Percentiles rank a stretch among this genome's conserved stretches.
These are phyloP conservation scores for Trichosporon sp. DNA, from an alignment of 1,284 basidiomycete genomes.

Conservation along the genomic window DNA sequence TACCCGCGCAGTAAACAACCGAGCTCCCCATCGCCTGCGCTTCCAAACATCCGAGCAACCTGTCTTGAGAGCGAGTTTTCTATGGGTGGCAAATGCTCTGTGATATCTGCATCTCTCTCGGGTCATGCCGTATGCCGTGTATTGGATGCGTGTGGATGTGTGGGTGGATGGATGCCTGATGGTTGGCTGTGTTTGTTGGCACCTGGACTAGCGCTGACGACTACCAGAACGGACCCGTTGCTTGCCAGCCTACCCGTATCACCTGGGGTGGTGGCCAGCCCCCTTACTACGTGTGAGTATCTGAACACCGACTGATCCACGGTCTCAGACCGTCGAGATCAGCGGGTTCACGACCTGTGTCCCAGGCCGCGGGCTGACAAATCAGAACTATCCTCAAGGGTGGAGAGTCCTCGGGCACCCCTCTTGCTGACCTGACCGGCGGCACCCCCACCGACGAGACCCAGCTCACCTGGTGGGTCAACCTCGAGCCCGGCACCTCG, in stretches of 20 bases:
- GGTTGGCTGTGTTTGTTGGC: neutral
- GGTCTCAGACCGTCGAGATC: neutral
- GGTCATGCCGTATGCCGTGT: neutral
- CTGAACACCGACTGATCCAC: neutral
- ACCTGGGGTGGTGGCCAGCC: slow-evolving; percentile 58
- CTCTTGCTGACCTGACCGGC: slow-evolving; percentile 53
- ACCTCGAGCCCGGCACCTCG: slow-evolving; percentile 54
- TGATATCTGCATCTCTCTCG: neutral
- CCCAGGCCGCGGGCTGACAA: neutral
- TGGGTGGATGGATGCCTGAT: neutral
- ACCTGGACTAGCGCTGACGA: slow-evolving; percentile 14
- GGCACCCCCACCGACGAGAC: slow-evolving; percentile 40
- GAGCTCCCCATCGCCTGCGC: neutral
- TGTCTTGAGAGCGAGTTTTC: neutral
- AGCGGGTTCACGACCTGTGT: neutral
- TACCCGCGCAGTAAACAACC: slow-evolving; percentile 19
- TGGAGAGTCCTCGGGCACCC: slow-evolving; percentile 58
- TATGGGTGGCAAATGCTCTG: neutral
- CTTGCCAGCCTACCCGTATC: slow-evolving; percentile 40
- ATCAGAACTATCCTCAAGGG: slow-evolving; percentile 59
- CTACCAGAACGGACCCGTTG: slow-evolving; percentile 4
- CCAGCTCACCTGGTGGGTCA: slow-evolving; percentile 60
- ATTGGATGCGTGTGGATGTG: neutral
- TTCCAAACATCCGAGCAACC: neutral
- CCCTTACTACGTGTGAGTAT: slow-evolving; percentile 60